A percentile compares a stretch with the other conserved stretches of the same genome.
Evolutionary conservation across 78 protist genomes (phyloP).

Genomic region (Kipferlia bialata): DNA sequence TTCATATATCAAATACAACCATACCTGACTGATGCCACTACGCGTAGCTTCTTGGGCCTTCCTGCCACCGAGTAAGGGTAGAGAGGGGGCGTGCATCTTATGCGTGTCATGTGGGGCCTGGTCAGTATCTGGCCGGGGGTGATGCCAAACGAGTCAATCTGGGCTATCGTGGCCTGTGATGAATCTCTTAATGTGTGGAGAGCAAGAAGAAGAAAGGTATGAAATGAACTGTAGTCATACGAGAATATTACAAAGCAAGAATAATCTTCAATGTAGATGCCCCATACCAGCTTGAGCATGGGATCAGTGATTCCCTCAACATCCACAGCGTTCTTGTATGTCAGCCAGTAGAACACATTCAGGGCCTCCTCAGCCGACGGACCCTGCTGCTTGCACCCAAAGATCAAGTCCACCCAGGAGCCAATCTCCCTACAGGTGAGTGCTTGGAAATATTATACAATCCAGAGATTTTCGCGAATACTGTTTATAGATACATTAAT

Average conservation of each 20-base stretch:
- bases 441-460: too few relatives aligned
- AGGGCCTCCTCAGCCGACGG: neutral
- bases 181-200: neutral
- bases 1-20: too few relatives aligned
- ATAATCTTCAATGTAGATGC: neutral
- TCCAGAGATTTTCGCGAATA: too few relatives aligned
- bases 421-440: slow-evolving; percentile 60
- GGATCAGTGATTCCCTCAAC: neutral
- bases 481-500: too few relatives aligned
- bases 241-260: neutral
- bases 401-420: slow-evolving; percentile 32
- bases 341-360: slow-evolving; percentile 20
- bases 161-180: slow-evolving; percentile 21
- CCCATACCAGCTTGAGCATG: too few relatives aligned
- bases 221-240: too few relatives aligned
- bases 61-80: too few relatives aligned
- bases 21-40: too few relatives aligned
- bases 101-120: slow-evolving; percentile 60
- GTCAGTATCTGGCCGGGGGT: slow-evolving; percentile 77
- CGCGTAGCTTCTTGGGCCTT: too few relatives aligned
- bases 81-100: too few relatives aligned
- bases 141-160: slow-evolving; percentile 82
- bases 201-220: neutral
- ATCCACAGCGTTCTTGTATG: slow-evolving; percentile 10
- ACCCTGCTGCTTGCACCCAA: slow-evolving; percentile 26